Base-by-base conservation (phyloP, 257 asterid species). In the Jaltomata sinuosa region DNA sequence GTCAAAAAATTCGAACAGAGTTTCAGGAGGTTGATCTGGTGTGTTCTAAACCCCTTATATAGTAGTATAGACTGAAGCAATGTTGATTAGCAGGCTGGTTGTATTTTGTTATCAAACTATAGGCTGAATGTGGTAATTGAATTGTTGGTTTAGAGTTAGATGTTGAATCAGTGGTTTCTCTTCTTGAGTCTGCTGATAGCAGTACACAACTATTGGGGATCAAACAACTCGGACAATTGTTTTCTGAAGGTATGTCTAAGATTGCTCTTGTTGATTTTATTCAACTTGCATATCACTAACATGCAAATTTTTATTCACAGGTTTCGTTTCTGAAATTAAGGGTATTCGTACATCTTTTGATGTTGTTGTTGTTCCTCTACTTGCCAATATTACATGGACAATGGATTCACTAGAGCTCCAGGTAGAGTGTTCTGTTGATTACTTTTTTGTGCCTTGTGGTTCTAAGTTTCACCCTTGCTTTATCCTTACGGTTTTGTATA, bases 401-500 rank as follows among this genome's bases (percentile, higher is more conserved):
- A n/a, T 7, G 62, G 62, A 21, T 54, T 54, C 62, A 54, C 22
- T 0, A 4, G 61, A 2, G 22, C 11, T 54, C 61, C 19, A 52
- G 59, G 59, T 52, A 52, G 59, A 52, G 8, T 14, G 59, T 15
- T 18, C 9, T 53, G 59, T 53, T 52, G 25, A 54, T 54, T n/a
- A 19, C 31, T 69, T 61, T 29, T 64, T 38, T 29, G 19, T 19
- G 15, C 53, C 12, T 8, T 61, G 34, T 57, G 52, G 2, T 42
- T 19, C 12, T 74, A 53, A 38, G 27, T 16, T 32, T 18, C 25
- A 34, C 22, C 12, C 21, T 61, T 87, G 55, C 83, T 10, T 52
- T 85, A 45, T 87, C 80, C 79, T 12, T 52, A 21, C 10, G 38
- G 9, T 59, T 61, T 81, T 36, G 32, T 50, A 54, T 89, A 94